phyloP scores from a whole-genome alignment of 208 protist genomes.

The Strigomonas culicis region DNA sequence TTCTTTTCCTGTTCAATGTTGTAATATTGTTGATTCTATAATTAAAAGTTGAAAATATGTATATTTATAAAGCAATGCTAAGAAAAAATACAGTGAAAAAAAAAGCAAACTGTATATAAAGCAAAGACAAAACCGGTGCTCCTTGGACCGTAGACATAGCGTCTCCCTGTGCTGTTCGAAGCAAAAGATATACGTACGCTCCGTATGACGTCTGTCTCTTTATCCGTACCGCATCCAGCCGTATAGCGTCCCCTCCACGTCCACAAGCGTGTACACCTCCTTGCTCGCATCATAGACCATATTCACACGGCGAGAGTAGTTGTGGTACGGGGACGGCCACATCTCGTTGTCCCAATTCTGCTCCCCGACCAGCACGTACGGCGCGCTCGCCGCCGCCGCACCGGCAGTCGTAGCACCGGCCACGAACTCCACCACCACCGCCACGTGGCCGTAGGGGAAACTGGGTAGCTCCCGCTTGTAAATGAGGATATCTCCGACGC shows the following conservation, averaged over 20 bases:
- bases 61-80: neutral
- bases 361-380: conserved; percentile 55
- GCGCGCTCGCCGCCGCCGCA: neutral
- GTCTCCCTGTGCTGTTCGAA: neutral
- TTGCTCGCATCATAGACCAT: conserved; percentile 8
- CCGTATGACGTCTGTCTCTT: neutral
- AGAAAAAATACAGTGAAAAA: neutral
- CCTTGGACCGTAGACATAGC: neutral
- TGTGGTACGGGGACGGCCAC: conserved; percentile 68
- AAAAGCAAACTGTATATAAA: neutral
- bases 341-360: conserved; percentile 78
- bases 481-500: conserved; percentile 57
- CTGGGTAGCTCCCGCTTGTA: conserved; percentile 32
- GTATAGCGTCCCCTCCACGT: conserved; percentile 19
- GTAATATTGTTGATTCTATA: neutral
- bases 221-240: conserved; percentile 44
- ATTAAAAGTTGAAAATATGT: neutral
- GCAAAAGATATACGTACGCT: neutral
- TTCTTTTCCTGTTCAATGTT: neutral
- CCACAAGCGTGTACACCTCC: conserved; percentile 20
- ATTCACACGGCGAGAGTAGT: conserved; percentile 47
- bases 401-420: neutral
- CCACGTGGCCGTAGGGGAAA: conserved; percentile 76
- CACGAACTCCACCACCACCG: conserved; percentile 56
- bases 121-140: neutral